These are phyloP conservation scores for Amanita rubescens DNA, from an alignment of 768 basidiomycete species.

Conservation along the genomic window DNA sequence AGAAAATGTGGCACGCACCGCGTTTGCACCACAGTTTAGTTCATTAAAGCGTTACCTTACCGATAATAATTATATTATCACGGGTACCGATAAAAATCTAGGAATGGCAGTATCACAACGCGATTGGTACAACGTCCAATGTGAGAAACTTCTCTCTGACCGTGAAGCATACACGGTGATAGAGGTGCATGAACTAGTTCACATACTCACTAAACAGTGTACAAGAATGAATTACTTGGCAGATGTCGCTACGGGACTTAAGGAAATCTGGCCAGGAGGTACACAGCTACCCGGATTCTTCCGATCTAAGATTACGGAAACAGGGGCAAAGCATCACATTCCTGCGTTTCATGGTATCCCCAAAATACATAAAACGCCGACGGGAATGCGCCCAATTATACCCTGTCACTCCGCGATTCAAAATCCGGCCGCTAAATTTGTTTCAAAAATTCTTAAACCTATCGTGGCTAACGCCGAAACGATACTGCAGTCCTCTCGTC, in stretches of 20 bases:
- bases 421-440: background rate
- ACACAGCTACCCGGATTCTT: conserved; percentile 12
- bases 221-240: background rate
- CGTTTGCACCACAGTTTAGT: background rate
- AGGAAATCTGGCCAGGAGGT: background rate
- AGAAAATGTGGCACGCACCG: too few species aligned
- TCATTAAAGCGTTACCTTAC: background rate
- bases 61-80: background rate
- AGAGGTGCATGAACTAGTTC: background rate
- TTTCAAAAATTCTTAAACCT: background rate
- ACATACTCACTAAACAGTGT: background rate
- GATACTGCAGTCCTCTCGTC: background rate
- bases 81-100: background rate
- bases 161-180: too few species aligned
- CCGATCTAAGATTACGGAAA: conserved; percentile 4
- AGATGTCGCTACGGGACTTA: conserved; percentile 8
- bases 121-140: background rate
- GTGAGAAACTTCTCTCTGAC: too few species aligned
- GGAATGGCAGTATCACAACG: background rate
- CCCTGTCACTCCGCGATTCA: background rate
- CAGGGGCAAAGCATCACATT: background rate
- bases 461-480: background rate
- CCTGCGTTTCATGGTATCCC: conserved; percentile 6
- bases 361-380: background rate
- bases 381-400: background rate